These are phyloP conservation scores for Grosmannia penicillata DNA, from an alignment of 2,329 filamentous ascomycete genomes.

Conservation along the genomic window DNA sequence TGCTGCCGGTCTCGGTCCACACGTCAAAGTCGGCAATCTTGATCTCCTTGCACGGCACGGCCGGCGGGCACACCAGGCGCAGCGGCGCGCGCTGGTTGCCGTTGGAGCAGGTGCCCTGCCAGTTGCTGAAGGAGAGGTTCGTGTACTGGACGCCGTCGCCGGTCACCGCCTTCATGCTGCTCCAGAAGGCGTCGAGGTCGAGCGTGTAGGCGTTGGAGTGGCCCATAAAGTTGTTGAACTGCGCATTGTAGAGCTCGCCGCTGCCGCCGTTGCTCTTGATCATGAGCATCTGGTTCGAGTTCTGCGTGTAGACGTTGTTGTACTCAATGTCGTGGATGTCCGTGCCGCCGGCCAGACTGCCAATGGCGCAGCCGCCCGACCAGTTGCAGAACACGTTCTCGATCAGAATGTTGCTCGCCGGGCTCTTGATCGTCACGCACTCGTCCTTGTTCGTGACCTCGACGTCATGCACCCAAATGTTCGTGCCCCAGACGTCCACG, in stretches of 20 bases:
- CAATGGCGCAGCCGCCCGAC: conserved; percentile 41
- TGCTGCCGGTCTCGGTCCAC: conserved; percentile 12
- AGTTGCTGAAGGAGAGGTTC: conserved; percentile 38
- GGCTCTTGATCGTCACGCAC: conserved; percentile 20
- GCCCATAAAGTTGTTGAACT: conserved; percentile 44
- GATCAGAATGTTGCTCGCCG: conserved; percentile 37
- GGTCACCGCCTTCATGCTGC: conserved; percentile 6
- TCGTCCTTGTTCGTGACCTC: conserved; percentile 49
- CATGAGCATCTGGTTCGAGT: conserved; percentile 48
- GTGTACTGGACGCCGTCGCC: conserved; percentile 36
- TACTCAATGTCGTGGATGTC: conserved; percentile 27
- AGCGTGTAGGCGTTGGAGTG: conserved; percentile 43
- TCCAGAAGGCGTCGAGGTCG: conserved; percentile 40
- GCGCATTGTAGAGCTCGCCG: conserved; percentile 33
- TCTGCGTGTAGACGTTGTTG: conserved; percentile 40
- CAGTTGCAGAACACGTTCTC: conserved; percentile 48
- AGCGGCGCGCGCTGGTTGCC: conserved; percentile 36
- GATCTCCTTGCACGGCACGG: conserved; percentile 9
- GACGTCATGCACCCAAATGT: conserved; percentile 44
- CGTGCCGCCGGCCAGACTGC: conserved; percentile 33
- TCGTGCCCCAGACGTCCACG: conserved; percentile 36
- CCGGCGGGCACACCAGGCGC: conserved; percentile 21
- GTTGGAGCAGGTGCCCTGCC: conserved; percentile 37
- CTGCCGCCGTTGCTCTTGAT: conserved; percentile 45
- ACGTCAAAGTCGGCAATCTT: conserved; percentile 10